Evolutionary conservation across 495 filamentous ascomycete genomes (phyloP).

Genomic region (Cryomyces minteri): DNA sequence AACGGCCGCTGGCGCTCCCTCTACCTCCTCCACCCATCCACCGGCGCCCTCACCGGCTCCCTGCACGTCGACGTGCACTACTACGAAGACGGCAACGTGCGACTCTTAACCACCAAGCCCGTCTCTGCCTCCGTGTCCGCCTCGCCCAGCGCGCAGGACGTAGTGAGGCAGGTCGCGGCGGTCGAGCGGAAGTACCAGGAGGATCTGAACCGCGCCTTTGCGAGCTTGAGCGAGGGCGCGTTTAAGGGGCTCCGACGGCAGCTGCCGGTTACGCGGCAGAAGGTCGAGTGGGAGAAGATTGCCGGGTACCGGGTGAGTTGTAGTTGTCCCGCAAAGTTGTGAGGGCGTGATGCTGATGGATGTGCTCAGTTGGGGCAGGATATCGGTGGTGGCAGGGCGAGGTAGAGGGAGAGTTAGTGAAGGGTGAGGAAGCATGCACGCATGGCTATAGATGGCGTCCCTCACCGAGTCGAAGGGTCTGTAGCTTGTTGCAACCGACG

Average conservation of each 20-base stretch:
- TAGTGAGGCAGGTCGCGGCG: constrained; percentile 55
- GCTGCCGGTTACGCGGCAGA: constrained; percentile 90
- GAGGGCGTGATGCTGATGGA: constrained; percentile 36
- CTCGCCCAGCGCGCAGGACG: constrained; percentile 41
- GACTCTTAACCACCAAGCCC: constrained; percentile 69
- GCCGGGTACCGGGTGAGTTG: constrained; percentile 61
- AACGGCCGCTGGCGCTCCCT: constrained; percentile 90
- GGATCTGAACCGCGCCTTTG: constrained; percentile 82
- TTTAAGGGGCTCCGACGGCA: constrained; percentile 90
- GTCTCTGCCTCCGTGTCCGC: constrained; percentile 34
- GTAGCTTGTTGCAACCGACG: no score
- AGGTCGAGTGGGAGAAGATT: constrained; percentile 99
- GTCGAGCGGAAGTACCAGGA: constrained; percentile 90
- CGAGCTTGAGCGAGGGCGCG: constrained; percentile 69
- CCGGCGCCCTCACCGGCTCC: constrained; percentile 39
- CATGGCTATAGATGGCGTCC: no score
- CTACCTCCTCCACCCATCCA: constrained; percentile 57
- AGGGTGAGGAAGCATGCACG: no score
- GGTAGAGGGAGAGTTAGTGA: background rate
- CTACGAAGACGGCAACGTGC: constrained; percentile 98
- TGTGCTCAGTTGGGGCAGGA: constrained; percentile 26
- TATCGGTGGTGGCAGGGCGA: constrained; percentile 22
- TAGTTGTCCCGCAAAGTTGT: background rate
- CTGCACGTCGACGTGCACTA: constrained; percentile 91
- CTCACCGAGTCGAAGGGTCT: no score